Evolutionary conservation across 352 stramenopile genomes (phyloP), one percentile per base, ranked within the genome.

Genomic region (Pythium utonaiense): DNA sequence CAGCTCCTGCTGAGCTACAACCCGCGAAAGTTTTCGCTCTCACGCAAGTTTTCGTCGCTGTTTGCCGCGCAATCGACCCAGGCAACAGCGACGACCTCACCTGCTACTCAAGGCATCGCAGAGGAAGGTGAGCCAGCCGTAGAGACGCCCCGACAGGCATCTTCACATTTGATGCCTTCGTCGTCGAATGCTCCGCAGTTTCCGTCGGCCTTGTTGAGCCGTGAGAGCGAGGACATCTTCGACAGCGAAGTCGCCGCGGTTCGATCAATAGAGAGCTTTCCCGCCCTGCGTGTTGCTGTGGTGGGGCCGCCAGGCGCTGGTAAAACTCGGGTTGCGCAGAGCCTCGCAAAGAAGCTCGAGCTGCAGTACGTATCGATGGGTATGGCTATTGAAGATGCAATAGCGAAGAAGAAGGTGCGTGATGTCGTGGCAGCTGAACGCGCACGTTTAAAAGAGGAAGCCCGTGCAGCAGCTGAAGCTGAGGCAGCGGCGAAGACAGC

Each of bases 1-100:
- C 77, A 91, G 64, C 65, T 91, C 12, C 60, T 91, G 50, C 55
- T 91, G 24, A 66, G 67, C 67, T 89, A 87, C 63, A 91, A 88
- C 61, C 79, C 81, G 31, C 74, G 79, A 21, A 91, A 91, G 66
- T 80, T 87, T 21, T 71, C 77, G 27, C 75, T 91, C 45, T 83
- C 78, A 12, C 77, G 81, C 49, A 74, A 77, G 33, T 88, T 91
- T 58, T 75, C 80, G 10, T 57, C 72, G 40, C 69, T 80, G 22
- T 71, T 80, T 19, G 36, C 16, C 24, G 17, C 16, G 6, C 25
- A 51, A 24, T 12, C 34, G 6, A 12, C 53, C 5, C 12, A 22
- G 17, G 21, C 6, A 9, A n/a, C 40, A 1, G 6, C 40, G 17
- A 47, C 40, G 40, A 19, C 25, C 40, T 47, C 40, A 47, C n/a